Base-by-base conservation (phyloP, 2,329 filamentous ascomycete species). In the Aspergillus neoniger region DNA sequence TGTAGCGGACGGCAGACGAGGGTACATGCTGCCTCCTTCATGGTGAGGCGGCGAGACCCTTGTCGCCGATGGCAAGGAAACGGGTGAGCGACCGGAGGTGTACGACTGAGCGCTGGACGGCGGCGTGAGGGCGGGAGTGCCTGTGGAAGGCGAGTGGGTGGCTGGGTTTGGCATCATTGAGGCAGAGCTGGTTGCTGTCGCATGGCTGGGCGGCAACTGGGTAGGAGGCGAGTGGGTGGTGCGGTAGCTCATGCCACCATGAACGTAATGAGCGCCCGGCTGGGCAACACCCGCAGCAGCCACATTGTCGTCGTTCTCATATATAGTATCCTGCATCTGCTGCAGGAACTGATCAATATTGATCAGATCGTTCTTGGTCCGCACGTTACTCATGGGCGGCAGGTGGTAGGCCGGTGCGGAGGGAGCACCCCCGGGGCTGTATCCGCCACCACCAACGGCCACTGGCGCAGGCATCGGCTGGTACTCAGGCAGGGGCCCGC, bases 271-370 rank as follows among this genome's bases (percentile, higher is more conserved):
- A 15, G 85, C 80, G 61, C 88, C 88, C 54, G 90, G 87, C 64
- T 92, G 87, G 69, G 91, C 90, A 60, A 96, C 86, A 60, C 91
- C 90, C 47, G 90, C 89, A 12, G 87, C 87, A 2, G 91, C 91
- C 32, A 92, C 89, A 54, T 92, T 89, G 69, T 88, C 91, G 58
- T 92, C 88, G 75, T 89, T 96, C 79, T 98, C 95, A 74, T 98
- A 98, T 52, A 98, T 92, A 49, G 94, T 97, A 65, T 90, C 88
- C 79, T 97, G 93, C 83, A 98, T 94, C 79, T 97, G 92, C 79
- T 96, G 92, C 58, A 99, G 86, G 76, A 98, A 91, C 72, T 92
- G 90, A 76, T 98, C 95, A 71, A 98, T 93, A 75, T 96, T 92
- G 74, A 96, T 82, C 47, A 99, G 83, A 74, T 99, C 95, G 75